These are phyloP conservation scores for Aspergillus ustus DNA, from an alignment of 2,329 filamentous ascomycete genomes.

Conservation along the genomic window DNA sequence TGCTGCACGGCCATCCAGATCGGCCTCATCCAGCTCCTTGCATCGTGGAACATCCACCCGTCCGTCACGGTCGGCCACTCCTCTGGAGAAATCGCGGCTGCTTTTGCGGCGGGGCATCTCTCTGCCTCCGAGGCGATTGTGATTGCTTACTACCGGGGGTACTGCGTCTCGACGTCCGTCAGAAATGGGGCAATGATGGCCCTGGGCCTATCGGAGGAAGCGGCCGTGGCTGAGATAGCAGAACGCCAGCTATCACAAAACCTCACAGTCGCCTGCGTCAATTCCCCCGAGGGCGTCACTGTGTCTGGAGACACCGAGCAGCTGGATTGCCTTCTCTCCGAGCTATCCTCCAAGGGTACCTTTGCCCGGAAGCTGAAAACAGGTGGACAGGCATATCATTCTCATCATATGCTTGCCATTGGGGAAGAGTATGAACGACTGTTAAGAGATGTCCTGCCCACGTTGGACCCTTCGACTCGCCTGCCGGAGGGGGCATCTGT, in stretches of 20 bases:
- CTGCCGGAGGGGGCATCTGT: constrained; percentile 2
- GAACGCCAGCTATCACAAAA: constrained; percentile 8
- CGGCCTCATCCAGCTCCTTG: constrained; percentile 23
- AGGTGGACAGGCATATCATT: constrained; percentile 50
- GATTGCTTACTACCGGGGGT: constrained; percentile 53
- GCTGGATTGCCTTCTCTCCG: constrained; percentile 35
- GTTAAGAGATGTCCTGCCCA: not conserved
- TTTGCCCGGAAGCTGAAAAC: constrained; percentile 49
- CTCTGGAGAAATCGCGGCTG: constrained; percentile 57
- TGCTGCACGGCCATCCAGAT: constrained; percentile 36
- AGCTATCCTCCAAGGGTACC: constrained; percentile 34
- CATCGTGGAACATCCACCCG: constrained; percentile 37
- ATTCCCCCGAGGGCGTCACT: constrained; percentile 49
- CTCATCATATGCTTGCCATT: constrained; percentile 45
- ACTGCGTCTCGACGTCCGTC: constrained; percentile 17
- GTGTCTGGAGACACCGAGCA: constrained; percentile 49
- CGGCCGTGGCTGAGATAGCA: not conserved
- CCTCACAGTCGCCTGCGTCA: constrained; percentile 42
- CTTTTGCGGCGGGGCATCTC: constrained; percentile 54
- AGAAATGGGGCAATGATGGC: constrained; percentile 52
- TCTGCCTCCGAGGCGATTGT: constrained; percentile 48
- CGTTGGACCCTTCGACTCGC: not conserved
- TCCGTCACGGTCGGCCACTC: constrained; percentile 54
- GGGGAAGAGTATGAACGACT: constrained; percentile 1
- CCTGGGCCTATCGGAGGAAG: constrained; percentile 38